phyloP scores from a whole-genome alignment of 2,329 filamentous ascomycete species.

The Claviceps sp. region DNA sequence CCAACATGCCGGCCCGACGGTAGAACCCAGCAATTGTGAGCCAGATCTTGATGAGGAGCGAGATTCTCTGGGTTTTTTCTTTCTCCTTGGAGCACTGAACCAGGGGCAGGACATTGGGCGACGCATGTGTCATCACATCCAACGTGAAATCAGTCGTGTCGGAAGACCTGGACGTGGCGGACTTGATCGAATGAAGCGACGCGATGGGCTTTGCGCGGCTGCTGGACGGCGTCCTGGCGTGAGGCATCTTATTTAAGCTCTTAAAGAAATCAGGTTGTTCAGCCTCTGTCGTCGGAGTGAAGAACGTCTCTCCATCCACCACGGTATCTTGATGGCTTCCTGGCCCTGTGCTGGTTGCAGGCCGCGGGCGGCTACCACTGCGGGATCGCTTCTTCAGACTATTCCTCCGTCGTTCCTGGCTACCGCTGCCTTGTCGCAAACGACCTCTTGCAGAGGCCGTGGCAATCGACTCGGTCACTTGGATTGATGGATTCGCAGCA shows the following conservation, averaged over 20 bases:
- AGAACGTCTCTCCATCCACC: conserved; percentile 37
- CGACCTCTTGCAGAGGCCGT: conserved; percentile 16
- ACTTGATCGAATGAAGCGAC: conserved; percentile 32
- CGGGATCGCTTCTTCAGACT: conserved; percentile 41
- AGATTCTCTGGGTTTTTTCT: conserved; percentile 33
- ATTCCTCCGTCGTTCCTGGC: conserved; percentile 26
- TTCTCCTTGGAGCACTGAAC: conserved; percentile 43
- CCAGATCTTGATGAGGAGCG: conserved; percentile 67
- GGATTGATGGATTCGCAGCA: conserved; percentile 56
- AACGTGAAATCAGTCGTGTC: conserved; percentile 26
- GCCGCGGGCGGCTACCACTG: conserved; percentile 33
- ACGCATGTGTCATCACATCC: conserved; percentile 28
- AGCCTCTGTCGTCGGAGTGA: conserved; percentile 32
- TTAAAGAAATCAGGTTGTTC: conserved; percentile 31
- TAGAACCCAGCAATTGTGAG: conserved; percentile 83
- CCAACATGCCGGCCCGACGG: conserved; percentile 62
- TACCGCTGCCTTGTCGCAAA: conserved; percentile 22
- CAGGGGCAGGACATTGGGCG: conserved; percentile 34
- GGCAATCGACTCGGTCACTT: conserved; percentile 56
- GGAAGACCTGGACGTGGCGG: conserved; percentile 25
- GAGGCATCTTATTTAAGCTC: conserved; percentile 25
- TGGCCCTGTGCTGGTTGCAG: conserved; percentile 27
- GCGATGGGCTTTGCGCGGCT: conserved; percentile 29
- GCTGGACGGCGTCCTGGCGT: conserved; percentile 26
- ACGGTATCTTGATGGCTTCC: conserved; percentile 25